phyloP scores from a whole-genome alignment of 2,329 filamentous ascomycete species.

The Claviceps fusiformis region DNA sequence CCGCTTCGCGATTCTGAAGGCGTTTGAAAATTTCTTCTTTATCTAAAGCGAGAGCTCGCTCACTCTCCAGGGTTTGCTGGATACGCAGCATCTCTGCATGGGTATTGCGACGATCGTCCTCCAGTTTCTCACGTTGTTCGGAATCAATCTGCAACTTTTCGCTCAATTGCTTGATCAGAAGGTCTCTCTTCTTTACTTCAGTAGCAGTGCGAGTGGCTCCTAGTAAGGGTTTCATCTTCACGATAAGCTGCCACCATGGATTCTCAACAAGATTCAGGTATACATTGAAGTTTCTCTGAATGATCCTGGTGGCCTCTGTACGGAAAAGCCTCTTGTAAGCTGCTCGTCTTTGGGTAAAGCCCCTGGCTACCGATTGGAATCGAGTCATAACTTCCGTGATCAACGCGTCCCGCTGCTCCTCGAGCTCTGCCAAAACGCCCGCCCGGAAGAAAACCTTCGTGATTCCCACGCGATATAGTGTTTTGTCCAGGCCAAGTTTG shows the following conservation, averaged over 20 bases:
- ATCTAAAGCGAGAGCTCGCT: conserved; percentile 86
- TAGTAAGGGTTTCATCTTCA: conserved; percentile 87
- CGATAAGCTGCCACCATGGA: conserved; percentile 94
- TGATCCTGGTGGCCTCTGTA: conserved; percentile 85
- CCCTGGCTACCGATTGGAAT: conserved; percentile 85
- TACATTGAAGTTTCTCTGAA: conserved; percentile 85
- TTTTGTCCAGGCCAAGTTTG: conserved; percentile 70
- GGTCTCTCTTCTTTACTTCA: conserved; percentile 90
- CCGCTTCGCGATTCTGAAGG: conserved; percentile 80
- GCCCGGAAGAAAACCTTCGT: conserved; percentile 98
- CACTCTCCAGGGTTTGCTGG: conserved; percentile 88
- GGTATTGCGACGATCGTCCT: conserved; percentile 80
- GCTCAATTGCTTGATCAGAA: conserved; percentile 79
- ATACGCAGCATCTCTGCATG: conserved; percentile 79
- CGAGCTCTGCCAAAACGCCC: conserved; percentile 86
- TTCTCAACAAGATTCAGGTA: conserved; percentile 83
- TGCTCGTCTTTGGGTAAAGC: conserved; percentile 75
- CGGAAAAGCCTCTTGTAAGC: conserved; percentile 90
- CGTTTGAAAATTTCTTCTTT: conserved; percentile 99
- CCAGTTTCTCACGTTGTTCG: conserved; percentile 61
- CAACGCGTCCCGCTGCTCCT: conserved; percentile 85
- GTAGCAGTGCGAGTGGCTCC: conserved; percentile 83
- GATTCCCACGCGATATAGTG: conserved; percentile 82
- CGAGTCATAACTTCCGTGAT: conserved; percentile 88
- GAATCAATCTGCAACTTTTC: conserved; percentile 69